These are phyloP conservation scores for Herpetomonas tarakana DNA, from an alignment of 208 protist genomes.

Conservation along the genomic window DNA sequence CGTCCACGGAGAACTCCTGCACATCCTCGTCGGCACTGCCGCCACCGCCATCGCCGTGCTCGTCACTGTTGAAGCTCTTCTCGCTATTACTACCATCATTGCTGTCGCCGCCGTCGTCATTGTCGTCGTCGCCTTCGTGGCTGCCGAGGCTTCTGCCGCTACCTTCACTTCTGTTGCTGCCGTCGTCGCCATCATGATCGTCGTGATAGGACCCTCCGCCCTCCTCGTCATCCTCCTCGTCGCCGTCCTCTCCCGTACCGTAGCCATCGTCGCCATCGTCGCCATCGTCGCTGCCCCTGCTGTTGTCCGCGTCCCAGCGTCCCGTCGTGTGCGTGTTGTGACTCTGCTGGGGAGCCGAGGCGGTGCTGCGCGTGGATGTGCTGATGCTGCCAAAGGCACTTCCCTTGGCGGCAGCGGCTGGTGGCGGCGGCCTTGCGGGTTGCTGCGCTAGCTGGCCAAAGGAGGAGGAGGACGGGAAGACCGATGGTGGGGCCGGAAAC, in stretches of 20 bases:
- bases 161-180: neutral
- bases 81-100: neutral
- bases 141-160: neutral
- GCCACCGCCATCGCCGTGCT: neutral
- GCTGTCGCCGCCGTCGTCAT: neutral
- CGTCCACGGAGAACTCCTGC: neutral
- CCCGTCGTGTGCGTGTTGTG: neutral
- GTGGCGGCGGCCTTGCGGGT: too few relatives aligned
- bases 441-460: too few relatives aligned
- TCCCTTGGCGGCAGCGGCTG: too few relatives aligned
- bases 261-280: neutral
- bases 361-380: too few relatives aligned
- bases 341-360: neutral
- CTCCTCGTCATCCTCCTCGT: constrained; percentile 4
- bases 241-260: constrained; percentile 1
- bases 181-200: neutral
- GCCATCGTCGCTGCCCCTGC: neutral
- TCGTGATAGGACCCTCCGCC: neutral
- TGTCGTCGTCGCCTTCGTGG: neutral
- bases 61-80: neutral
- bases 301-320: neutral
- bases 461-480: too few relatives aligned
- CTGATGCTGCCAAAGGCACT: too few relatives aligned
- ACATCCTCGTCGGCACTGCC: neutral
- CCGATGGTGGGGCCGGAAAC: too few relatives aligned